These are phyloP conservation scores for Raphidocelis subcapitata DNA, from an alignment of 139 green algal genomes.

Conservation along the genomic window DNA sequence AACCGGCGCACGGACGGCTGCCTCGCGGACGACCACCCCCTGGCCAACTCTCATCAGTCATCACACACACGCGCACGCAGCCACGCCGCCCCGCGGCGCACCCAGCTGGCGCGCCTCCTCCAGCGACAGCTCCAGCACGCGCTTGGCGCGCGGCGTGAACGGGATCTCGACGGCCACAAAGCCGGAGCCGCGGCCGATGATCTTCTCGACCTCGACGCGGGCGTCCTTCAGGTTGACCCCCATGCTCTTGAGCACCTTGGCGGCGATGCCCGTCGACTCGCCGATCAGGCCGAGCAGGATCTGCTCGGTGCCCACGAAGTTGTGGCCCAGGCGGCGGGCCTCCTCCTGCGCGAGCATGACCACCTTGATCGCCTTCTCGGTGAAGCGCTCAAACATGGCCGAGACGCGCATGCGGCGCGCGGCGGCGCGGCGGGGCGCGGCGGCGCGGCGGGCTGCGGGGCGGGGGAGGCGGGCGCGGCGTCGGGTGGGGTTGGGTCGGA, in stretches of 20 bases:
- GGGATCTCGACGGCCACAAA: conserved; percentile 99
- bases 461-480: no score
- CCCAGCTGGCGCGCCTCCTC: conserved; percentile 98
- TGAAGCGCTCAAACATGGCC: conserved; percentile 98
- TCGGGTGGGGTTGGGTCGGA: no score
- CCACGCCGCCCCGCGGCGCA: no score
- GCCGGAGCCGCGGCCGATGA: conserved; percentile 95
- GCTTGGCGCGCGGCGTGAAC: conserved; percentile 98
- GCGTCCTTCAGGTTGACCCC: conserved; percentile 98
- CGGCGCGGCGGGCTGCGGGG: no score
- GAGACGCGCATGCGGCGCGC: conserved; percentile 17
- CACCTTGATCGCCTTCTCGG: conserved; percentile 92
- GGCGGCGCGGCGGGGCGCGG: no score
- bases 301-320: conserved; percentile 99
- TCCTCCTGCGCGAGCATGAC: conserved; percentile 99
- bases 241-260: conserved; percentile 99
- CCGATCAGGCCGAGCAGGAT: conserved; percentile 98
- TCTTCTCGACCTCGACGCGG: conserved; percentile 97
- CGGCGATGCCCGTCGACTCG: conserved; percentile 97
- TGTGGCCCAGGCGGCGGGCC: conserved; percentile 86
- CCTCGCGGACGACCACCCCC: no score
- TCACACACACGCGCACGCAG: no score
- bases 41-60: no score
- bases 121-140: conserved; percentile 97
- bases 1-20: no score